A percentile compares a stretch with the other conserved stretches of the same genome.
Evolutionary conservation across 306 rosid species (phyloP).

Genomic region (Vigna trinervia): DNA sequence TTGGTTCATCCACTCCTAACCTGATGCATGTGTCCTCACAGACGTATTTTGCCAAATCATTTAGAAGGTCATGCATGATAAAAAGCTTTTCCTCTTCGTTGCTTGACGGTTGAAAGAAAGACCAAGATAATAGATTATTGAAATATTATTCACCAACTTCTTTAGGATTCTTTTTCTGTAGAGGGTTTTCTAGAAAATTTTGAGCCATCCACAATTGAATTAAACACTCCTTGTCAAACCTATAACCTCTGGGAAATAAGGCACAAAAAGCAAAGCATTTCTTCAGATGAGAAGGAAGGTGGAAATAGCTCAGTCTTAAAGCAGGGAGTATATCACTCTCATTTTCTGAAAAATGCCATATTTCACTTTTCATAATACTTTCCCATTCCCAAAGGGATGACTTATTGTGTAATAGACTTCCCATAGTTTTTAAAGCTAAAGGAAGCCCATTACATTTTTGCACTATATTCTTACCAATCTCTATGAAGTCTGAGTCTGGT

Average conservation of each 20-base stretch:
- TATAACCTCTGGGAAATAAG: not conserved
- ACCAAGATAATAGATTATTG: not conserved
- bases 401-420: not conserved
- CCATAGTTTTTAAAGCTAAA: not conserved
- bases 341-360: not conserved
- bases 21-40: not conserved
- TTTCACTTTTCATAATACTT: not conserved
- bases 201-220: not conserved
- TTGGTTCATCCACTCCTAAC: not conserved
- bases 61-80: not conserved
- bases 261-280: not conserved
- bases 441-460: not conserved
- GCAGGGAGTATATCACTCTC: not conserved
- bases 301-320: not conserved
- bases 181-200: not conserved
- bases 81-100: not conserved
- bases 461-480: not conserved
- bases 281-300: not conserved
- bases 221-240: not conserved
- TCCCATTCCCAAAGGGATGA: not conserved
- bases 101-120: not conserved
- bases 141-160: not conserved
- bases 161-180: not conserved
- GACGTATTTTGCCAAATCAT: not conserved
- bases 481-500: no score